phyloP scores from a whole-genome alignment of 2,329 filamentous ascomycete species.

The Stagonosporopsis vannaccii region DNA sequence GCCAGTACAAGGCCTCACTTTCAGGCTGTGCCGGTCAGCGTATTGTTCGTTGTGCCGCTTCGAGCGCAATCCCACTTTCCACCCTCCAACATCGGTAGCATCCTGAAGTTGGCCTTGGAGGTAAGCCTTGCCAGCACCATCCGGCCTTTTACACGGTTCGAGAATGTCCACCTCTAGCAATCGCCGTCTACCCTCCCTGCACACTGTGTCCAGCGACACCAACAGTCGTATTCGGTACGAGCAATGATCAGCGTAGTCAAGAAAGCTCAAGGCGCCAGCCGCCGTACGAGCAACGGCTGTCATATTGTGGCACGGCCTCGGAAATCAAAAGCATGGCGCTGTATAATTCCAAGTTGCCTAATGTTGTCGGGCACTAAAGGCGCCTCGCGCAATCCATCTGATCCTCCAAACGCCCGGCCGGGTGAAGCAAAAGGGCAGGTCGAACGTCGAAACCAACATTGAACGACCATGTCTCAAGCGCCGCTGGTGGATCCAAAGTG shows the following conservation, averaged over 20 bases:
- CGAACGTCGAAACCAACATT: slow-evolving; percentile 30
- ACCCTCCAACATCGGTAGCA: neutral
- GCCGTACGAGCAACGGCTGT: slow-evolving; percentile 31
- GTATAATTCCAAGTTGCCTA: slow-evolving; percentile 19
- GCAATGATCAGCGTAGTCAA: slow-evolving; percentile 15
- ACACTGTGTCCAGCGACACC: slow-evolving; percentile 11
- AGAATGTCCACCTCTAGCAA: slow-evolving; percentile 32
- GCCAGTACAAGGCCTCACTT: neutral
- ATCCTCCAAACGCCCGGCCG: slow-evolving; percentile 31
- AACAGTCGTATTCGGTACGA: slow-evolving; percentile 25
- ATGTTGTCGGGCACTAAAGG: slow-evolving; percentile 36
- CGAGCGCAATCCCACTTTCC: slow-evolving; percentile 2
- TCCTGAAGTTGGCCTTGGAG: neutral
- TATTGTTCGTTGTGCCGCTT: neutral
- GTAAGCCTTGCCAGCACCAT: neutral
- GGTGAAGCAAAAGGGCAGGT: slow-evolving; percentile 27
- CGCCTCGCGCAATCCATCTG: slow-evolving; percentile 35
- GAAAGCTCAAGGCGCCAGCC: slow-evolving; percentile 31
- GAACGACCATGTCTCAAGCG: slow-evolving; percentile 9
- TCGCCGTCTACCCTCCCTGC: slow-evolving; percentile 1
- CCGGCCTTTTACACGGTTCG: slow-evolving; percentile 7
- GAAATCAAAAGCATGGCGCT: slow-evolving; percentile 29
- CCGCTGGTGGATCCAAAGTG: neutral
- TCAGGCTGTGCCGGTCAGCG: neutral
- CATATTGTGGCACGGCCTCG: slow-evolving; percentile 30